Percentiles rank a stretch among this genome's conserved stretches.
Evolutionary conservation across 495 filamentous ascomycete species (phyloP).

Genomic region (Neurospora sp.): DNA sequence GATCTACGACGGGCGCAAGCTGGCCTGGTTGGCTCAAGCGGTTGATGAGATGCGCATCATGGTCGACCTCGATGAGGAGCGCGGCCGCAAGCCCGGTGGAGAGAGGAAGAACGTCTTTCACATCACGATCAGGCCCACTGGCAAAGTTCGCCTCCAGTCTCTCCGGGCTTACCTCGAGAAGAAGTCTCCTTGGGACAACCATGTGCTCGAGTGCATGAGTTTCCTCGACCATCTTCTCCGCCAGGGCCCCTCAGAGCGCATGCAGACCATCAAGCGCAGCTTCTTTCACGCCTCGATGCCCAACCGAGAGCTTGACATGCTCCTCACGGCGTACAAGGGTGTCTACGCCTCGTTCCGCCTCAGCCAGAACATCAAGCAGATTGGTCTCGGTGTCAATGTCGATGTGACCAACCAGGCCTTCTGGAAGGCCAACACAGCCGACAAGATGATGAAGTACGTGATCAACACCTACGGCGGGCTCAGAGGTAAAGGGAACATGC

Average conservation of each 20-base stretch:
- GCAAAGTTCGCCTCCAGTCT: conserved; percentile 49
- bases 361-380: conserved; percentile 71
- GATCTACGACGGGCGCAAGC: conserved; percentile 68
- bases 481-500: neutral
- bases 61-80: conserved; percentile 59
- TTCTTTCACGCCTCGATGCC: conserved; percentile 53
- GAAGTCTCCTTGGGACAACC: conserved; percentile 45
- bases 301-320: neutral
- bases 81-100: conserved; percentile 27
- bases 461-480: conserved; percentile 2
- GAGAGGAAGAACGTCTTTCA: conserved; percentile 40
- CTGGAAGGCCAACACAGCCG: conserved; percentile 30
- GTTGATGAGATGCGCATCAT: conserved; percentile 33
- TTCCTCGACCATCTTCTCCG: conserved; percentile 87
- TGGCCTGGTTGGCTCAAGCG: conserved; percentile 55
- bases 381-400: conserved; percentile 67
- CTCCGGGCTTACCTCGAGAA: conserved; percentile 56
- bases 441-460: conserved; percentile 15
- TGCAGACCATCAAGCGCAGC: conserved; percentile 60
- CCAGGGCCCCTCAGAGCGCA: conserved; percentile 54
- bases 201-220: conserved; percentile 69
- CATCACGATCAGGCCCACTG: conserved; percentile 48
- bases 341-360: neutral
- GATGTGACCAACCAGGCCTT: conserved; percentile 76
- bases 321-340: neutral